These are phyloP conservation scores for Ustilago curta DNA, from an alignment of 1,284 basidiomycete species.

Conservation along the genomic window DNA sequence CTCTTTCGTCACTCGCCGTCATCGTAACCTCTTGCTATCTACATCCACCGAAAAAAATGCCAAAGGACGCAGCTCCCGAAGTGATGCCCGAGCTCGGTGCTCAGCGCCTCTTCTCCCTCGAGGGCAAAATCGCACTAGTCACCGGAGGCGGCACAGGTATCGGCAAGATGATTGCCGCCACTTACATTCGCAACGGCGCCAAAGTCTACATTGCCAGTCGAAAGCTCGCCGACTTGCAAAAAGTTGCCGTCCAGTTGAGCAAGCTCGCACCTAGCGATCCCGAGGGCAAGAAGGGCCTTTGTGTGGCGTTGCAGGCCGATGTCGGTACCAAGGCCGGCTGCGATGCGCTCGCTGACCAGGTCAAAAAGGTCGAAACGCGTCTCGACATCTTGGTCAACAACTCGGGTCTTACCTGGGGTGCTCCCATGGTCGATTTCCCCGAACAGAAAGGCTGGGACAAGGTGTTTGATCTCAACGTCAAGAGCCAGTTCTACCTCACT, in stretches of 20 bases:
- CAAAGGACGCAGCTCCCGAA: constrained; percentile 66
- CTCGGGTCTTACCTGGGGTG: constrained; percentile 79
- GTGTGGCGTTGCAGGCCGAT: constrained; percentile 64
- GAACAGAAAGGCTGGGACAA: constrained; percentile 79
- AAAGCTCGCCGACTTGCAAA: constrained; percentile 76
- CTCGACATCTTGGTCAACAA: constrained; percentile 72
- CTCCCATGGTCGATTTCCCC: constrained; percentile 79
- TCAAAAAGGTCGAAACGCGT: constrained; percentile 77
- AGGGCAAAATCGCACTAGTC: constrained; percentile 79
- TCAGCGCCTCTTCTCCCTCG: constrained; percentile 78
- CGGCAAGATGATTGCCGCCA: constrained; percentile 78
- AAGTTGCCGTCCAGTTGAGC: constrained; percentile 69
- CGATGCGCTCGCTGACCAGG: constrained; percentile 77
- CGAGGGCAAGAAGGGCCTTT: constrained; percentile 40
- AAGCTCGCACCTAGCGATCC: constrained; percentile 54
- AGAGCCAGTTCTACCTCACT: constrained; percentile 68
- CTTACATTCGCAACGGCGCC: constrained; percentile 83
- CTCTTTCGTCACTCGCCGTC: background rate
- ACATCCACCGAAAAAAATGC: constrained; percentile 48
- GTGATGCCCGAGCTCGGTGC: constrained; percentile 73
- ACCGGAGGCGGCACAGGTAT: constrained; percentile 76
- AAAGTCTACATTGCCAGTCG: constrained; percentile 84
- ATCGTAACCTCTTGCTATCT: background rate
- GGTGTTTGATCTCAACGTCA: constrained; percentile 67
- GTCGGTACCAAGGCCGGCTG: constrained; percentile 80